Evolutionary conservation across 106 monocot species (phyloP).

Genomic region (Gastrodia elata): DNA sequence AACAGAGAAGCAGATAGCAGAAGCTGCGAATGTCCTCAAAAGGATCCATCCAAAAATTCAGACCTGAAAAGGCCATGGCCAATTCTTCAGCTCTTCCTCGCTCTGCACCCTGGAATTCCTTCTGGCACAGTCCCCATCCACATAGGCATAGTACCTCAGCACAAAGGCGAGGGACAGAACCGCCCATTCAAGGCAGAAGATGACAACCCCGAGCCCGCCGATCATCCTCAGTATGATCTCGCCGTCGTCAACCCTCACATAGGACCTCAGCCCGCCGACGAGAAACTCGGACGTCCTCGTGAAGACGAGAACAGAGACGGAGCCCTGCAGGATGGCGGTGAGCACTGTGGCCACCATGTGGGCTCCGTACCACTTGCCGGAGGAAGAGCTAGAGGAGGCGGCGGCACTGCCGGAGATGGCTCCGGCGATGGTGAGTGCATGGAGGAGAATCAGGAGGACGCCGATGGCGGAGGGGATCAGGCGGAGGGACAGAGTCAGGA

Average conservation of each 20-base stretch:
- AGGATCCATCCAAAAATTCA: too few species aligned
- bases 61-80: conserved; percentile 84
- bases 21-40: too few species aligned
- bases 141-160: conserved; percentile 67
- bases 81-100: conserved; percentile 38
- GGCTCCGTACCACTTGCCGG: conserved; percentile 52
- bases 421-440: conserved; percentile 55
- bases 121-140: conserved; percentile 31
- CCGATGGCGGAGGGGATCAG: conserved; percentile 68
- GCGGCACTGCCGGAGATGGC: conserved; percentile 49
- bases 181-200: conserved; percentile 86
- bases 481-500: conserved; percentile 91
- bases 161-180: conserved; percentile 59
- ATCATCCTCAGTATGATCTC: conserved; percentile 64
- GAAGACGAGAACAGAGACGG: conserved; percentile 61
- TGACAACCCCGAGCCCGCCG: conserved; percentile 55
- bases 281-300: conserved; percentile 63
- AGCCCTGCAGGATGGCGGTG: conserved; percentile 82
- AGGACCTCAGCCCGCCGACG: conserved; percentile 40
- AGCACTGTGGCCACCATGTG: conserved; percentile 84
- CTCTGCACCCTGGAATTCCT: conserved; percentile 40
- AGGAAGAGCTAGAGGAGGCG: conserved; percentile 11
- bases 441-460: conserved; percentile 81
- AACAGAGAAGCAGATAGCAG: background rate
- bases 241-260: conserved; percentile 66